Base-by-base conservation (phyloP, 805 yeast species). In the Starmerella potacharoeniae region DNA sequence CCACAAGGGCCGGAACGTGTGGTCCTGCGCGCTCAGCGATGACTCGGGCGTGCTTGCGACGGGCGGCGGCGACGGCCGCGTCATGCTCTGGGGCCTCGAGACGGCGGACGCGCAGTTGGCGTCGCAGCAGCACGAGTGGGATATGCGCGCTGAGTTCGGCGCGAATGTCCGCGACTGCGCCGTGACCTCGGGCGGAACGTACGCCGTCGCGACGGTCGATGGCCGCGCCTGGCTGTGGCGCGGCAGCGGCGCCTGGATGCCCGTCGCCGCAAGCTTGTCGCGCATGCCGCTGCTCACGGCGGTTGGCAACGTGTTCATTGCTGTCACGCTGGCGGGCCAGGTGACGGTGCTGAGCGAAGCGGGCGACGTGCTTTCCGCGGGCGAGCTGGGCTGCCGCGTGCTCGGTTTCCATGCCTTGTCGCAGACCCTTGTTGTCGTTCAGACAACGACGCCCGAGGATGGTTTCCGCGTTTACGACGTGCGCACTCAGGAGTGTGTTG, bases 1-100 rank as follows among this genome's bases (percentile, higher is more conserved):
- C 28, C 97, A 90, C 65, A 74, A 78, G 36, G 96, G 95, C 3
- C 84, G 93, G 66, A 91, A 86, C 64, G 78, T 85, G 1, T 93
- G 97, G 98, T 63, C 69, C 31, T 55, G 70, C 8, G 80, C 87
- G 29, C 78, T 52, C n/a, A 34, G 13, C 5, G 28, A n/a, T 2
- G 86, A 76, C 45, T 74, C 73, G 35, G 62, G 71, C 22, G 61
- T 83, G 2, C 81, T 84, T 7, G 89, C 81, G 2, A 86, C 96
- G 11, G 93, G 96, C 43, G 98, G 98, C 39, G 95, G 95, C 41
- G 98, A 93, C 69, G 97, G 97, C 0, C 78, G 85, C 61, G 69
- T 90, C 1, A 76, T 85, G 59, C 60, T 85, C 5, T 80, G 82
- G 64, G 84, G 84, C 61, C 66, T 65, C 10, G 53, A 46, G 16